Percentiles rank a stretch among this genome's conserved stretches.
Evolutionary conservation across 2,329 filamentous ascomycete species (phyloP).

Genomic region (Aspergillus sp.): DNA sequence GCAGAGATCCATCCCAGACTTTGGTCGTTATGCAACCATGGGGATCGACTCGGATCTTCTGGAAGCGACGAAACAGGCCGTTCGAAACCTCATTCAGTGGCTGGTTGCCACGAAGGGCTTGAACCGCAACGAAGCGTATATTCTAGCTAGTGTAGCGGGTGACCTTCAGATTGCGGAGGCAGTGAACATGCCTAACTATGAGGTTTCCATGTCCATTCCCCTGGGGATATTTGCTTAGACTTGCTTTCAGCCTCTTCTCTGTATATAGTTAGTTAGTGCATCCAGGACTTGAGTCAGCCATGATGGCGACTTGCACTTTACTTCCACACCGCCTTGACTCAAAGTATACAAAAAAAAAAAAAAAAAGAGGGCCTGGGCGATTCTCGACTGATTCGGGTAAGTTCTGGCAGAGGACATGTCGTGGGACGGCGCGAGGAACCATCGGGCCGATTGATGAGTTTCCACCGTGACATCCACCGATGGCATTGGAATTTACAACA

Average conservation of each 20-base stretch:
- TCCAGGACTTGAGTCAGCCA: background rate
- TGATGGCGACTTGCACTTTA: too few relatives aligned
- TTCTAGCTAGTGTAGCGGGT: conserved; percentile 43
- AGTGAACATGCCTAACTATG: conserved; percentile 48
- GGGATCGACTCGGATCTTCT: conserved; percentile 41
- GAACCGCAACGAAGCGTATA: conserved; percentile 42
- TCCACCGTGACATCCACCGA: background rate
- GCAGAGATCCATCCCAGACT: conserved; percentile 18
- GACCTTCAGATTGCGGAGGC: conserved; percentile 45
- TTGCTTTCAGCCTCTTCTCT: background rate
- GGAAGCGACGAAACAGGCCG: conserved; percentile 42
- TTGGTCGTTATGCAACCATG: conserved; percentile 39
- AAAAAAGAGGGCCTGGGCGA: background rate
- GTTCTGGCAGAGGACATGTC: background rate
- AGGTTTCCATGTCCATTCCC: conserved; percentile 42
- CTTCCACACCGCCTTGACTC: too few relatives aligned
- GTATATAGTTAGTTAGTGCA: background rate
- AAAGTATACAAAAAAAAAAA: too few relatives aligned
- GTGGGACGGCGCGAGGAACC: background rate
- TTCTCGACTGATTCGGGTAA: background rate
- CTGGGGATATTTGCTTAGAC: conserved; percentile 35
- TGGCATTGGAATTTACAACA: background rate
- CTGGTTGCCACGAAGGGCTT: conserved; percentile 40
- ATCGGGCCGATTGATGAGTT: background rate
- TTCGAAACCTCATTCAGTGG: conserved; percentile 42